Evolutionary conservation across 2,329 filamentous ascomycete genomes (phyloP).

Genomic region (Didymella sp.): DNA sequence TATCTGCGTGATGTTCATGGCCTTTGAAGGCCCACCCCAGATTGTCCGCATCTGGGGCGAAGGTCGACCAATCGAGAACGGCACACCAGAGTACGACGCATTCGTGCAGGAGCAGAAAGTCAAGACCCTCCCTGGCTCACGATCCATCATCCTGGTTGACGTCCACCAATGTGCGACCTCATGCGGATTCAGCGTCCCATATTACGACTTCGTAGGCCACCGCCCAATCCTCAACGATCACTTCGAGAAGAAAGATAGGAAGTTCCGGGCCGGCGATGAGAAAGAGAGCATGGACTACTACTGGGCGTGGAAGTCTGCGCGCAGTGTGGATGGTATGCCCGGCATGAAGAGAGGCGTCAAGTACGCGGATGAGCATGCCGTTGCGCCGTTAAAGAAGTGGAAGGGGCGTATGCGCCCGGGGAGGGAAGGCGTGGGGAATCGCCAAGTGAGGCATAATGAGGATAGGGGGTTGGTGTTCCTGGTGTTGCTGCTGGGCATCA

Average conservation of each 20-base stretch:
- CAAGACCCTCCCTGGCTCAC: constrained; percentile 45
- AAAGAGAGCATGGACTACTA: constrained; percentile 54
- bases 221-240: constrained; percentile 51
- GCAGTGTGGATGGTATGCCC: constrained; percentile 54
- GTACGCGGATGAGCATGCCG: constrained; percentile 44
- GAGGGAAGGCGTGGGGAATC: constrained; percentile 14
- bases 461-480: constrained; percentile 29
- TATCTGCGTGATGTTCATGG: constrained; percentile 45
- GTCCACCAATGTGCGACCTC: constrained; percentile 54
- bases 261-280: constrained; percentile 45
- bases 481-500: constrained; percentile 40
- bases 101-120: constrained; percentile 48
- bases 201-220: constrained; percentile 53
- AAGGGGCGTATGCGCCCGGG: constrained; percentile 47
- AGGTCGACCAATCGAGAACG: constrained; percentile 49
- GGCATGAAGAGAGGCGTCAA: constrained; percentile 52
- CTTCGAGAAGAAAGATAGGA: constrained; percentile 51
- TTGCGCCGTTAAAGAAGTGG: constrained; percentile 55
- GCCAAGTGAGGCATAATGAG: neutral
- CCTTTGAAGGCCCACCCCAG: constrained; percentile 51
- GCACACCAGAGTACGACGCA: constrained; percentile 41
- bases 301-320: constrained; percentile 55
- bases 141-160: constrained; percentile 53
- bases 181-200: constrained; percentile 55
- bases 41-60: constrained; percentile 55